Percentiles rank a stretch among this genome's conserved stretches.
These are phyloP conservation scores for Bipolaris victoriae DNA, from an alignment of 2,329 filamentous ascomycete species.

Conservation along the genomic window DNA sequence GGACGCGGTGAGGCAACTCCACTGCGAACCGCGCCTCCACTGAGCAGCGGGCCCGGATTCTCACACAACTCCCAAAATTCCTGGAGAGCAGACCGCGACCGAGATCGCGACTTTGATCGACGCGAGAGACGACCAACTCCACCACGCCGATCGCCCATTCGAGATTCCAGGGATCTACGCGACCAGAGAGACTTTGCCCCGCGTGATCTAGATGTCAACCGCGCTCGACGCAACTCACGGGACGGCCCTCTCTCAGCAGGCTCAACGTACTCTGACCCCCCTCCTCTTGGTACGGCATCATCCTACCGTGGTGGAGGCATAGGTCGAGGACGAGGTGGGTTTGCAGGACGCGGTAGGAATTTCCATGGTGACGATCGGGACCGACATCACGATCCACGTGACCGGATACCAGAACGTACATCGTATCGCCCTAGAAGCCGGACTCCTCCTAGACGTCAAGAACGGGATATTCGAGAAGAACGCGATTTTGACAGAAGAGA, in stretches of 20 bases:
- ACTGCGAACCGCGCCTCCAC: constrained; percentile 62
- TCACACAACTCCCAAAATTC: constrained; percentile 54
- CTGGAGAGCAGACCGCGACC: constrained; percentile 59
- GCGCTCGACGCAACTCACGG: constrained; percentile 71
- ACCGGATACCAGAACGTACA: constrained; percentile 44
- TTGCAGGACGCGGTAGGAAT: constrained; percentile 53
- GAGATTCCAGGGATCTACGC: constrained; percentile 61
- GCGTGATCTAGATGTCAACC: constrained; percentile 69
- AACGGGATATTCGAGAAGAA: constrained; percentile 54
- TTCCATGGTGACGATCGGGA: constrained; percentile 58
- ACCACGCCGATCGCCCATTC: constrained; percentile 68
- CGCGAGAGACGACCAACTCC: constrained; percentile 67
- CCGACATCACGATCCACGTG: constrained; percentile 51
- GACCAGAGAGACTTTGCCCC: constrained; percentile 68
- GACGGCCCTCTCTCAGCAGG: constrained; percentile 76
- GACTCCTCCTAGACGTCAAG: constrained; percentile 63
- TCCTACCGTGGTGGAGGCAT: constrained; percentile 62
- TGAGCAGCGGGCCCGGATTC: constrained; percentile 41
- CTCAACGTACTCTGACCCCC: constrained; percentile 70
- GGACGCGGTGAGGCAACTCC: constrained; percentile 66
- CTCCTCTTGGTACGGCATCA: constrained; percentile 62
- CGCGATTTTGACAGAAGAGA: constrained; percentile 50
- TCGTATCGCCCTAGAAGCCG: constrained; percentile 67
- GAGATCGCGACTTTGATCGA: constrained; percentile 60
- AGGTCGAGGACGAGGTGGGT: constrained; percentile 57